Base-by-base conservation (phyloP, 345 rosid species). In the Isatis tinctoria region DNA sequence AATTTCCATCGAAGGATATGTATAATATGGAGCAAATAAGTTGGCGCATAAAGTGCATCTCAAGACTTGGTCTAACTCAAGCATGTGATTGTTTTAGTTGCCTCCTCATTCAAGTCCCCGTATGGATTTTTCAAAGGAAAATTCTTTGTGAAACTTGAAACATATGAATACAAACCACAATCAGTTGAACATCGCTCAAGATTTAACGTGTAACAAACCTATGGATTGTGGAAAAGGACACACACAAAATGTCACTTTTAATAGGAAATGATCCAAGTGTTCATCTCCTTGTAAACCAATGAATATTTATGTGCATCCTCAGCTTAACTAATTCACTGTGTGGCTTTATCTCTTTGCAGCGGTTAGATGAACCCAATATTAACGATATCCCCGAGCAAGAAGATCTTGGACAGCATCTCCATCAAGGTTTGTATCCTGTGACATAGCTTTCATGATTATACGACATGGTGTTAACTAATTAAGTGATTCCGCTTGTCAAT, bases 391-490 rank as follows among this genome's bases (percentile, higher is more conserved):
- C 73, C 12, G 49, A 58, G 70, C 87, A 76, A 49, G 96, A 73
- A 64, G 86, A 80, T 78, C 60, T 54, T 32, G 66, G 76, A 66
- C 84, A 78, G 20, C 73, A 83, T 17, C 51, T 80, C 10, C 96
- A 93, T 77, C 98, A 89, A 93, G 96, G 97, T 93, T 75, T 53
- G 47, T 33, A 64, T 72, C 30, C 58, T 63, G 51, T 54, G 26
- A 37, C 60, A 32, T 28, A 65, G 14, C 12, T 61, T 58, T 58
- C 8, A 3, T 71, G 57, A 69, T 28, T 22, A 57, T 57, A 28
- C 16, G 9, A 54, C 37, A 56, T 72, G 66, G 61, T 58, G 2
- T 24, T 60, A 57, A 18, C 22, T 17, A 32, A 9, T 45, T 43
- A 17, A 16, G 45, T 72, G n/a, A 66, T 18, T 26, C 35, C 2